Base-by-base conservation (phyloP, 1,284 basidiomycete species). In the Porogramme epimiltina region DNA sequence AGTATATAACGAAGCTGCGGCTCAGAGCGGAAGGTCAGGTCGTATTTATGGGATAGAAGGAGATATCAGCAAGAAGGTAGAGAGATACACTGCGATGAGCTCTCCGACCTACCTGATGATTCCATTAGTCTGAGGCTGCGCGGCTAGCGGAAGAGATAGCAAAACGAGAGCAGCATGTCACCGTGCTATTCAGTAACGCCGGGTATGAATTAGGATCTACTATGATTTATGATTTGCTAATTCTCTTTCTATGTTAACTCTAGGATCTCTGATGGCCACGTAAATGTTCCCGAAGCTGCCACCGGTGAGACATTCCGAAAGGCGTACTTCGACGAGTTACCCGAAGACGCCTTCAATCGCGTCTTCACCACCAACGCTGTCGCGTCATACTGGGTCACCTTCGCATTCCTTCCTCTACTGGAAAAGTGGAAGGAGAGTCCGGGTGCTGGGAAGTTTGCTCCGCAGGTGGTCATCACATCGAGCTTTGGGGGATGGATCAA, bases 401-500 rank as follows among this genome's bases (percentile, higher is more conserved):
- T 79, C 54, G 76, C 78, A 2, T 80, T 79, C 62, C 66, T 80
- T 3, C 78, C 76, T 9, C 63, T 79, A 4, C 67, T 80, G 11
- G 77, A 78, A 61, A 71, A 70, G 47, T 79, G 77, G 77, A 78
- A 68, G 47, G 53, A 60, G 38, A 62, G 51, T 40, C 56, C 49
- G 1, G 48, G 45, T 2, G 60, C 51, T 1, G 42, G 48, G 8
- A 48, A 70, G 43, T 79, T 78, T 58, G 74, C 70, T 2, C 76
- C 78, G 1, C 77, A 78, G 60, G 64, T 80, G 16, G 65, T 79
- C 38, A 79, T 79, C 75, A 80, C 78, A 2, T 76, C 73, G 47
- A 78, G 76, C 47, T 77, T 79, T 79, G 77, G 78, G 28, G 13
- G 8, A 6, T 31, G 28, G 28, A 75, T 76, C 18, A 79, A 80